These are phyloP conservation scores for Vitis hybrid DNA, from an alignment of 177 flowering plant species.

Conservation along the genomic window DNA sequence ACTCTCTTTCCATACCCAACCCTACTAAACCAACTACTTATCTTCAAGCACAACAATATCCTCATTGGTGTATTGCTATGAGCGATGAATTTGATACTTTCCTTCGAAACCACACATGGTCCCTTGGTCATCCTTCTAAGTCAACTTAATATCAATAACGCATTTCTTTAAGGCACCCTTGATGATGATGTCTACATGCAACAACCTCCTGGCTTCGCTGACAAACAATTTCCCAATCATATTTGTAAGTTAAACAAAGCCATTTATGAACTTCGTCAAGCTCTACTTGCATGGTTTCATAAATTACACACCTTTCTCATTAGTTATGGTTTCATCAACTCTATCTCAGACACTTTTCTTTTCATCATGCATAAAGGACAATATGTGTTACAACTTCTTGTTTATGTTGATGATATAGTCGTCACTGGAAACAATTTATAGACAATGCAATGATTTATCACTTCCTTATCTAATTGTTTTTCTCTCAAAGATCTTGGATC, in stretches of 20 bases:
- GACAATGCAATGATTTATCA: background rate
- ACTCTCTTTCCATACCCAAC: background rate
- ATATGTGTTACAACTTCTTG: background rate
- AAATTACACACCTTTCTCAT: background rate
- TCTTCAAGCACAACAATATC: background rate
- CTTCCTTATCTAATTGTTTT: background rate
- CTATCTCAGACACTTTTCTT: background rate
- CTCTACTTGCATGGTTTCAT: conserved; percentile 12
- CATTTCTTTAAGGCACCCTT: conserved; percentile 8
- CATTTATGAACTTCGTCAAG: conserved; percentile 16
- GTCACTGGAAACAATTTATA: background rate
- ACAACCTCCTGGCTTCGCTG: conserved; percentile 8
- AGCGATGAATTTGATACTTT: background rate
- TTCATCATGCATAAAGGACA: background rate
- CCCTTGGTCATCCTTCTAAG: background rate
- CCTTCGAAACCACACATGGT: background rate
- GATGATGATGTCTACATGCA: conserved; percentile 13
- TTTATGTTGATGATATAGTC: background rate
- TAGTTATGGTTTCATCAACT: background rate
- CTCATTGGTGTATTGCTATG: background rate
- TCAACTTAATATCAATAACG: conserved; percentile 7
- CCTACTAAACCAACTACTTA: background rate
- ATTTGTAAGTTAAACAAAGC: conserved; percentile 4
- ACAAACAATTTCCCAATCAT: background rate
- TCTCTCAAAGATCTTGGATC: conserved; percentile 10